phyloP scores from a whole-genome alignment of 208 protist genomes.

The Trypanosoma boissoni region DNA sequence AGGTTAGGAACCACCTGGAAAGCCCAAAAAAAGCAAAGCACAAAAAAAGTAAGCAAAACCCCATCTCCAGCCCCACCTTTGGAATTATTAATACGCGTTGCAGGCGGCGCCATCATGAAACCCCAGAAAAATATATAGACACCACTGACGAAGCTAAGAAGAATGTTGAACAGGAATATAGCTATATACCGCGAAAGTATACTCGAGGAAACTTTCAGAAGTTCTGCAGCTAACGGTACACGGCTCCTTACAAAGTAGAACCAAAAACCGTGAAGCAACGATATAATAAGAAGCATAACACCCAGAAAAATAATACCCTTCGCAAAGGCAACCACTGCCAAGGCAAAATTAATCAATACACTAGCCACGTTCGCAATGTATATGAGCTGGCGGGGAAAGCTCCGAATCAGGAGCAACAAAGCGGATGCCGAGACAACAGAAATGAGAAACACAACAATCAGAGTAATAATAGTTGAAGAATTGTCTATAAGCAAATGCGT shows the following conservation, averaged over 20 bases:
- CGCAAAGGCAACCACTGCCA: conserved; percentile 34
- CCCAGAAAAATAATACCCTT: conserved; percentile 26
- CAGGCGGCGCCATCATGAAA: background rate
- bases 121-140: background rate
- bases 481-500: background rate
- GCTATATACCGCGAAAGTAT: conserved; percentile 44
- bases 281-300: conserved; percentile 38
- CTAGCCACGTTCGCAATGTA: conserved; percentile 52
- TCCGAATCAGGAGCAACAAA: conserved; percentile 17
- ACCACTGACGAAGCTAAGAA: background rate
- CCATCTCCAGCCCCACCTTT: background rate
- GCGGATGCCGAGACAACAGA: conserved; percentile 21
- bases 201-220: conserved; percentile 32
- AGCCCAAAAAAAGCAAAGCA: conserved; percentile 12
- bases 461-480: background rate
- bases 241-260: conserved; percentile 54
- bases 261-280: conserved; percentile 37
- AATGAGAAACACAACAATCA: conserved; percentile 8
- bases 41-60: background rate
- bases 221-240: conserved; percentile 62
- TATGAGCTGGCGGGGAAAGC: conserved; percentile 41
- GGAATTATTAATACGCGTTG: background rate
- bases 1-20: conserved; percentile 76
- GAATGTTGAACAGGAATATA: conserved; percentile 42
- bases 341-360: conserved; percentile 26